These are phyloP conservation scores for Wickerhamomyces bovis DNA, from an alignment of 805 yeast species.

Conservation along the genomic window DNA sequence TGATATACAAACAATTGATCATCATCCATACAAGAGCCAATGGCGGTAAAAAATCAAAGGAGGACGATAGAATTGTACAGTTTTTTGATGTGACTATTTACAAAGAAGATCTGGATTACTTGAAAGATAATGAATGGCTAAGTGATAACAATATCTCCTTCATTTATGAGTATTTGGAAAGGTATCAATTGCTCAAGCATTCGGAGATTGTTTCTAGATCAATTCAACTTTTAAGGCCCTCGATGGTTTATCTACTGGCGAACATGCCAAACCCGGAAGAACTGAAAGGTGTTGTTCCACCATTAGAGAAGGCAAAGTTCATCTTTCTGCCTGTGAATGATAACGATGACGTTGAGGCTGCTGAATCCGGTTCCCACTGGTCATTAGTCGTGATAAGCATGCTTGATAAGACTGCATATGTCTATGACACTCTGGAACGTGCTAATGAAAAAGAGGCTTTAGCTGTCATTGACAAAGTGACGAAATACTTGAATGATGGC, in stretches of 20 bases:
- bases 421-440: constrained; percentile 49
- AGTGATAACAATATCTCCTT: constrained; percentile 65
- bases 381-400: constrained; percentile 50
- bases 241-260: constrained; percentile 56
- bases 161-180: constrained; percentile 50
- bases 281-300: constrained; percentile 41
- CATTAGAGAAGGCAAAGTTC: constrained; percentile 37
- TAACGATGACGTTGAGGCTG: constrained; percentile 50
- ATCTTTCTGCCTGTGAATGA: constrained; percentile 67
- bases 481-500: constrained; percentile 12
- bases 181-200: constrained; percentile 24
- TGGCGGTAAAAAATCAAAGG: constrained; percentile 17
- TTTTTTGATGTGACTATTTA: constrained; percentile 54
- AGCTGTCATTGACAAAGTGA: constrained; percentile 18
- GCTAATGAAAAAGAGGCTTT: constrained; percentile 22
- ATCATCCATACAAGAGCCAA: constrained; percentile 5
- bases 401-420: constrained; percentile 39
- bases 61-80: constrained; percentile 31
- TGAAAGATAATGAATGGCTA: constrained; percentile 65
- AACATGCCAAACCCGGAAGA: constrained; percentile 42
- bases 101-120: constrained; percentile 49
- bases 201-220: constrained; percentile 24
- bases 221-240: constrained; percentile 46
- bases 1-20: constrained; percentile 12
- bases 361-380: constrained; percentile 77